Evolutionary conservation across 2,329 filamentous ascomycete genomes (phyloP).

Genomic region (Pseudonectria foliicola): DNA sequence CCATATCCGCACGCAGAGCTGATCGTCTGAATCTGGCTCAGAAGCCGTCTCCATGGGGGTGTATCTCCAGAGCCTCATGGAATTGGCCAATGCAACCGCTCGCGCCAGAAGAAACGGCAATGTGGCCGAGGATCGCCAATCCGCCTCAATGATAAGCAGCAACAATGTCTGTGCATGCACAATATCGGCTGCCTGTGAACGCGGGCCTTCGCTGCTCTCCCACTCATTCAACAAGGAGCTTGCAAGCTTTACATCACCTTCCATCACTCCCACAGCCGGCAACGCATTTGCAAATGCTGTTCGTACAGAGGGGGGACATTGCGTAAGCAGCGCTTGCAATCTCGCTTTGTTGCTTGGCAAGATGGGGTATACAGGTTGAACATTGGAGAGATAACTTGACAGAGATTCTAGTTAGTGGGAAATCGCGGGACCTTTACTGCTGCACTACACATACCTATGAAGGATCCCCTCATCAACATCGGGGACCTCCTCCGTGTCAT

Average conservation of each 20-base stretch:
- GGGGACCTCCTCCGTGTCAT: conserved; percentile 25
- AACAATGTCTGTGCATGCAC: conserved; percentile 61
- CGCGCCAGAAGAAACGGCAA: conserved; percentile 49
- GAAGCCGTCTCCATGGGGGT: conserved; percentile 37
- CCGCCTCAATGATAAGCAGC: conserved; percentile 59
- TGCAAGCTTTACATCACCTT: conserved; percentile 37
- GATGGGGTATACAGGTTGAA: conserved; percentile 62
- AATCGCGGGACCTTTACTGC: too few species aligned
- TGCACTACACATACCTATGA: conserved; percentile 38
- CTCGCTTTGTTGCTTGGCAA: conserved; percentile 50
- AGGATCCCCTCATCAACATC: conserved; percentile 39
- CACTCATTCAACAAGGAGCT: conserved; percentile 44
- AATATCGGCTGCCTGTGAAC: conserved; percentile 36
- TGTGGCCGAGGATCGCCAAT: conserved; percentile 43
- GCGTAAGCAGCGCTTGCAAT: conserved; percentile 48
- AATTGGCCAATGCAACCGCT: conserved; percentile 59
- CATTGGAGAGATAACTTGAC: conserved; percentile 52
- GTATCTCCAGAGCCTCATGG: conserved; percentile 49
- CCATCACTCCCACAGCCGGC: conserved; percentile 38
- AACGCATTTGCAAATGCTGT: conserved; percentile 60
- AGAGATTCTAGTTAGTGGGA: background rate
- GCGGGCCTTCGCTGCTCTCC: conserved; percentile 37
- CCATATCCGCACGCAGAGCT: conserved; percentile 59
- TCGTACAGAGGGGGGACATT: conserved; percentile 49
- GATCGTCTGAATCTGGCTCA: conserved; percentile 54